Evolutionary conservation across 306 rosid species (phyloP), one percentile per base, ranked within the genome.

Genomic region (Pyrus communis): DNA sequence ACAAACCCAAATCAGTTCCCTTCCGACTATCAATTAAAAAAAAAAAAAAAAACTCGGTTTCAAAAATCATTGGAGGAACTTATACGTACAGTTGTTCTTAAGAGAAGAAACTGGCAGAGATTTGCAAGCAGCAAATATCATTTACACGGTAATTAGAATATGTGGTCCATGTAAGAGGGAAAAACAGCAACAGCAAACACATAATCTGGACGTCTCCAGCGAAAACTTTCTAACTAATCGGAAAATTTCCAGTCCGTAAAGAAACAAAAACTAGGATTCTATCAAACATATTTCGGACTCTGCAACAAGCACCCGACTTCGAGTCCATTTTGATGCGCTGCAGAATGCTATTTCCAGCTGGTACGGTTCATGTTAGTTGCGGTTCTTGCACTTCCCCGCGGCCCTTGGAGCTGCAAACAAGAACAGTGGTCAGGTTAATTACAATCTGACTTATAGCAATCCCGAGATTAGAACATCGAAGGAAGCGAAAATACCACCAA

Each of bases 351-450:
- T 51, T 58, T 76, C 75, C 69, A 61, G 79, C 62, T 17, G 42
- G 62, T 59, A 78, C 74, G 21, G 70, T 79, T 77, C 63, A 55
- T 73, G 73, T 79, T 84, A 94, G 83, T 75, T 90, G 79, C 82
- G 91, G 87, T 81, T 92, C 85, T 86, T 89, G 80, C 92, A 85
- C 77, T 92, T 92, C 85, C 90, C 97, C 85, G 84, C 67, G 46
- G 91, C 88, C 83, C 97, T 92, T 67, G 99, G 99, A 79, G 97
- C 99, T 95, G 93, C 84, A 88, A 78, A 27, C 66, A 84, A 75
- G 35, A 61, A 68, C 64, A 68, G 78, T 28, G 2, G 21, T 55
- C 28, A 67, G 69, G 73, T 68, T n/a, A 25, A 25, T 55, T 74
- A 61, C 70, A 64, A 77, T 49, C 22, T 19, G 46, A 60, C 64